Conservation (phyloP, 306 rosid genomes). For the Hippophae tibetana region DNA sequence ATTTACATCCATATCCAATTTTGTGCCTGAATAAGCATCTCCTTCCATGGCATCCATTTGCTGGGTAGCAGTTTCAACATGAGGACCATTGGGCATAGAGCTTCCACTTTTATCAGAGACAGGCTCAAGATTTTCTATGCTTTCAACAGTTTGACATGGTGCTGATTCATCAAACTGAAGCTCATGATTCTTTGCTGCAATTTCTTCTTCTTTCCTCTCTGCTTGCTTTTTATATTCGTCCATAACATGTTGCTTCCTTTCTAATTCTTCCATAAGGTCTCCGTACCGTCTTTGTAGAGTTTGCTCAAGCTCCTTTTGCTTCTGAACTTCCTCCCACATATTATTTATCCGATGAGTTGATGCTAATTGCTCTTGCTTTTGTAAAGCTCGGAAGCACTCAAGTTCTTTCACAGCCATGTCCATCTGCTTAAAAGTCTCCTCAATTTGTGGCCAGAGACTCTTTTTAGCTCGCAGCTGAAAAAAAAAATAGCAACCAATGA, state of each 20-base stretch:
- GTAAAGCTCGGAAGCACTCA: slow-evolving; percentile 74
- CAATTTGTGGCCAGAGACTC: slow-evolving; percentile 77
- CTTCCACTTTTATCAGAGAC: slow-evolving; percentile 28
- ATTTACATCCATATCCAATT: slow-evolving; percentile 2
- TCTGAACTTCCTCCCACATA: slow-evolving; percentile 66
- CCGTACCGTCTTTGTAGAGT: slow-evolving; percentile 63
- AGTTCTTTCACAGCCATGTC: slow-evolving; percentile 84
- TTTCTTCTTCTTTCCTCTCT: slow-evolving; percentile 33
- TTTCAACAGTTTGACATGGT: slow-evolving; percentile 20
- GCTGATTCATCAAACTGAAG: slow-evolving; percentile 31
- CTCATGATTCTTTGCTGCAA: slow-evolving; percentile 33
- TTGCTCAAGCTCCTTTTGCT: slow-evolving; percentile 81
- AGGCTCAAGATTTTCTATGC: slow-evolving; percentile 18
- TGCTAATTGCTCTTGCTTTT: slow-evolving; percentile 76
- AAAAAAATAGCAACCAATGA: slow-evolving; percentile 5
- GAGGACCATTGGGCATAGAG: slow-evolving; percentile 16
- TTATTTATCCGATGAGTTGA: slow-evolving; percentile 66
- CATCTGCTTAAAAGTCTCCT: slow-evolving; percentile 75
- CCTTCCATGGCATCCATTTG: slow-evolving; percentile 21
- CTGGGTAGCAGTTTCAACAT: slow-evolving; percentile 24
- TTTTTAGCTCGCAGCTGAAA: slow-evolving; percentile 61
- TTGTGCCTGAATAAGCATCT: slow-evolving; percentile 14
- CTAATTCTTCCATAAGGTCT: slow-evolving; percentile 42
- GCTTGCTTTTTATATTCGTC: slow-evolving; percentile 36
- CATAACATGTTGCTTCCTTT: slow-evolving; percentile 39